Evolutionary conservation across 352 stramenopile species (phyloP).

Genomic region (Blastocystis sp.): DNA sequence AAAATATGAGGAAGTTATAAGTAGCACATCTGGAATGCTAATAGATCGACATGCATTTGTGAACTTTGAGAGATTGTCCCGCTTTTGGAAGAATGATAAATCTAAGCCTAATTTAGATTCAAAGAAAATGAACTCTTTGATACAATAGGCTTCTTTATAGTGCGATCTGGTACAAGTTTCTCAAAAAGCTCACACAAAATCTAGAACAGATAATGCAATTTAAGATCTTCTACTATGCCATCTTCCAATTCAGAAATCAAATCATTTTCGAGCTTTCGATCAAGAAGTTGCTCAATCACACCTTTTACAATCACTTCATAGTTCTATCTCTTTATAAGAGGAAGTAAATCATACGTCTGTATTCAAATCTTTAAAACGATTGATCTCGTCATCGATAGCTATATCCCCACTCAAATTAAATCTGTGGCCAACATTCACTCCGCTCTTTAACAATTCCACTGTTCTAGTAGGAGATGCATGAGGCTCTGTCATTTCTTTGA

Average conservation of each 20-base stretch:
- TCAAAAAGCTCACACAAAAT: slow-evolving; percentile 36
- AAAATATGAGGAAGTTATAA: slow-evolving; percentile 42
- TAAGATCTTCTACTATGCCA: background rate
- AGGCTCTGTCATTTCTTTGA: too few species aligned
- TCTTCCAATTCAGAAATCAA: background rate
- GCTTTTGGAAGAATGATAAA: slow-evolving; percentile 35
- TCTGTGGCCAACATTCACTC: background rate
- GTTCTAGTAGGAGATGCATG: too few species aligned
- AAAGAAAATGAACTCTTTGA: background rate
- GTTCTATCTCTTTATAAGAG: background rate
- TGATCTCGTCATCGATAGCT: slow-evolving; percentile 35
- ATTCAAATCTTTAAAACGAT: background rate
- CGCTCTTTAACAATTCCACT: too few species aligned
- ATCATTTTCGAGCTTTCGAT: background rate
- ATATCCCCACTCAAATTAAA: slow-evolving; percentile 19
- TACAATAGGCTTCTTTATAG: background rate
- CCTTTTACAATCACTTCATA: slow-evolving; percentile 1
- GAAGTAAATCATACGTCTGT: background rate
- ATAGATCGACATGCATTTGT: slow-evolving; percentile 52
- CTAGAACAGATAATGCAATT: background rate
- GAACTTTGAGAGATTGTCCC: slow-evolving; percentile 55
- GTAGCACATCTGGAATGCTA: slow-evolving; percentile 23
- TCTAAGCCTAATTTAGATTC: background rate
- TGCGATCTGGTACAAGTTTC: background rate
- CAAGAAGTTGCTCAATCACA: background rate